Conservation (phyloP, 805 yeast genomes). For the Metschnikowia rubicola region DNA sequence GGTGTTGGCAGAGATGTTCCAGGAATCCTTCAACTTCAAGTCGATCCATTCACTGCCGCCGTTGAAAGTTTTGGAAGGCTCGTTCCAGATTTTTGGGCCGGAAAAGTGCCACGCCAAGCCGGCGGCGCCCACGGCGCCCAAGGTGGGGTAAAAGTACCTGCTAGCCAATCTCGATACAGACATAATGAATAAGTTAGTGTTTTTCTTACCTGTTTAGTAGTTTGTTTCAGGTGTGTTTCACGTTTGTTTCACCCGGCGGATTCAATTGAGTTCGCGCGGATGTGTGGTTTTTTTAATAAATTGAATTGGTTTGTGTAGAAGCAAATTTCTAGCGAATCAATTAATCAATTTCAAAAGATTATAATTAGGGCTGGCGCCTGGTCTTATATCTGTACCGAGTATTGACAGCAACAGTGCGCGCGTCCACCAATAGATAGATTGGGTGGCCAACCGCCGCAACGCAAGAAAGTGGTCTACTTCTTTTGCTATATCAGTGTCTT, state of each 20-base stretch:
- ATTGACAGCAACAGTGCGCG: too few species aligned
- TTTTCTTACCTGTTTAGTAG: neutral
- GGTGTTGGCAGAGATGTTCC: constrained; percentile 57
- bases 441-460: too few species aligned
- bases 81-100: constrained; percentile 29
- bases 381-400: neutral
- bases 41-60: constrained; percentile 73
- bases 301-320: too few species aligned
- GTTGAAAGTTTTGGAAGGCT: constrained; percentile 46
- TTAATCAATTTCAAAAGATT: too few species aligned
- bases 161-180: constrained; percentile 22
- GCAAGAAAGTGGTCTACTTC: too few species aligned
- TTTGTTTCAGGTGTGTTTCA: neutral
- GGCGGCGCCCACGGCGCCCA: constrained; percentile 33
- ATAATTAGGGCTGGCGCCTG: neutral
- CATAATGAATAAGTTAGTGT: constrained; percentile 13
- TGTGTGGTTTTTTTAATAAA: too few species aligned
- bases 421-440: too few species aligned
- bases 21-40: constrained; percentile 50
- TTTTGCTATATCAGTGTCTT: too few species aligned
- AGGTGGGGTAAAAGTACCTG: constrained; percentile 28
- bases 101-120: constrained; percentile 32
- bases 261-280: too few species aligned
- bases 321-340: too few species aligned
- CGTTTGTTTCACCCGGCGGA: too few species aligned